Conservation (phyloP, 257 asterid genomes). For the Salvia rosmarinus region DNA sequence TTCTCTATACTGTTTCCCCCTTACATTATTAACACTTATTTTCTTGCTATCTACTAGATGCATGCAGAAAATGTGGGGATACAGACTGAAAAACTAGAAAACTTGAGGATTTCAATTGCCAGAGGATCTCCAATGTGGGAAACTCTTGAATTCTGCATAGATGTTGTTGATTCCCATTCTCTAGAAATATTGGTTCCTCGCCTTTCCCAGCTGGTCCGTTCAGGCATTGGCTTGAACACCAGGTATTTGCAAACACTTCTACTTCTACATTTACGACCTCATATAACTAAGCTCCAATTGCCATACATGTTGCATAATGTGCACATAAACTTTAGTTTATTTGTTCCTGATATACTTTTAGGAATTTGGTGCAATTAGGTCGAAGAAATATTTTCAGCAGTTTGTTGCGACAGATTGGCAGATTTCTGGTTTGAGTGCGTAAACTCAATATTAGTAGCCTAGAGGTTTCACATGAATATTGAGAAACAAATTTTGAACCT, state of each 20-base stretch:
- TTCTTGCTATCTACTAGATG: conserved; percentile 52
- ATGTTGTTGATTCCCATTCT: conserved; percentile 77
- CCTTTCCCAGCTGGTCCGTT: conserved; percentile 74
- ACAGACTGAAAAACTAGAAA: conserved; percentile 92
- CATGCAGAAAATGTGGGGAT: conserved; percentile 94
- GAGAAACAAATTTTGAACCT: neutral
- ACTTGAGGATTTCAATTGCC: conserved; percentile 88
- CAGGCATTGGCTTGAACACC: conserved; percentile 94
- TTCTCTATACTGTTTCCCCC: conserved; percentile 22
- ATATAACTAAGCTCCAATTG: conserved; percentile 12
- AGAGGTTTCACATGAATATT: conserved; percentile 2
- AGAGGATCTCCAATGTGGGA: conserved; percentile 99
- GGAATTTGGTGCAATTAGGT: neutral
- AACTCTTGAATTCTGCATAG: conserved; percentile 93
- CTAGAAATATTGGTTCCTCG: conserved; percentile 90
- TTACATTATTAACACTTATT: conserved; percentile 19
- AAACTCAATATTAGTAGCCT: conserved; percentile 12
- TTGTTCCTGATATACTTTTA: conserved; percentile 7
- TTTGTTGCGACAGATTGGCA: neutral
- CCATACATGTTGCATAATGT: conserved; percentile 19
- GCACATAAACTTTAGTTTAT: neutral
- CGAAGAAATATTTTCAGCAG: conserved; percentile 5
- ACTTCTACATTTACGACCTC: conserved; percentile 3
- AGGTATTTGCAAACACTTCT: conserved; percentile 54
- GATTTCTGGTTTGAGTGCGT: conserved; percentile 15